These are phyloP conservation scores for Cicer bijugum DNA, from an alignment of 306 rosid genomes.

Conservation along the genomic window DNA sequence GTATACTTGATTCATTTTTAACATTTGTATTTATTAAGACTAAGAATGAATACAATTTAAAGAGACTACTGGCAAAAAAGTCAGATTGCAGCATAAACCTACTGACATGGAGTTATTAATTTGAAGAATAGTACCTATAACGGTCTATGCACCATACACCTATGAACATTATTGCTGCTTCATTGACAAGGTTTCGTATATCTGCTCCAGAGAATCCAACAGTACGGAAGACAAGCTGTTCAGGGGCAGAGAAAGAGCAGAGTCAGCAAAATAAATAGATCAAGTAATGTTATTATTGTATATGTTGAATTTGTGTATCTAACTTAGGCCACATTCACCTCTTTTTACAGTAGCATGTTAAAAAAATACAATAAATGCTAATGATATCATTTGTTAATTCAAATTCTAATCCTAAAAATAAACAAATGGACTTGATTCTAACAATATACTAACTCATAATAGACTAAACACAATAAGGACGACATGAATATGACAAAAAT, in stretches of 20 bases:
- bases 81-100: conserved; percentile 43
- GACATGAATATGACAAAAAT: conserved; percentile 28
- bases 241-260: conserved; percentile 41
- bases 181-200: conserved; percentile 91
- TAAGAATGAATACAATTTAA: no score
- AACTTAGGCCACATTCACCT: no score
- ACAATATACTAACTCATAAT: conserved; percentile 6
- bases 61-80: no score
- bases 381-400: neutral
- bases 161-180: conserved; percentile 97
- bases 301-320: neutral
- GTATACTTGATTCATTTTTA: no score
- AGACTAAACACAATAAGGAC: neutral
- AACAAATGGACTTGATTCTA: no score
- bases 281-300: conserved; percentile 20
- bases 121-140: conserved; percentile 20
- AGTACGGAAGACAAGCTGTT: conserved; percentile 94
- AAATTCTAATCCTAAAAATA: neutral
- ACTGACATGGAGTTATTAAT: conserved; percentile 55
- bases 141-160: conserved; percentile 44
- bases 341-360: neutral
- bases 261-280: conserved; percentile 40
- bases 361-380: neutral
- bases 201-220: conserved; percentile 98
- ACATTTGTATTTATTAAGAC: no score